Base-by-base conservation (phyloP, 1,284 basidiomycete species). In the Cutaneotrichosporon spelunceum region DNA sequence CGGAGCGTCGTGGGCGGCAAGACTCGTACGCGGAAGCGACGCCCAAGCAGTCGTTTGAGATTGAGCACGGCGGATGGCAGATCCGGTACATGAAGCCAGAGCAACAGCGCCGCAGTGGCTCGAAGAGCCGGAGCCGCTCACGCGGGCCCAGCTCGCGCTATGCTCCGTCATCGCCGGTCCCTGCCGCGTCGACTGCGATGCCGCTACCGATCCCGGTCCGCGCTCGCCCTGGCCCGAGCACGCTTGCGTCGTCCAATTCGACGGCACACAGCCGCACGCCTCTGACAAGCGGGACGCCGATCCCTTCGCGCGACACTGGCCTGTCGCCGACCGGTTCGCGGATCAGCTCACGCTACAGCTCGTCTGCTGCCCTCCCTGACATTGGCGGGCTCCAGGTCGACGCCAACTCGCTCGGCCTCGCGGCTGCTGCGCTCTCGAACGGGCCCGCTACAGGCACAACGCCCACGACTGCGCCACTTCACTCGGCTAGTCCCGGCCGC, bases 1-100 rank as follows among this genome's bases (percentile, higher is more conserved):
- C 59, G n/a, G 56, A 36, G 11, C 42, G 23, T 45, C 62, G 59
- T 27, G 63, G 42, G 21, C 56, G 59, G 19, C 53, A 33, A 11
- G 45, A 39, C 33, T 52, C 54, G 23, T 53, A 50, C 61, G 49
- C 27, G 50, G 63, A 71, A 48, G 63, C 49, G 56, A 77, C 76
- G 3, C 76, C 76, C 23, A 73, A 68, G 60, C 73, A 76, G 65
- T 68, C 66, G 21, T 65, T 77, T 26, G 70, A 74, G 52, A 59
- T 66, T 39, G 67, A 68, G 42, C 65, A 70, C 24, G 68, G 71
- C 13, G 62, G 66, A 24, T 76, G 75, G 75, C 69, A 70, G 62
- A 68, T 75, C 62, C 68, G 67, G 50, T 74, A 74, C 61, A 39
- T 55, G 21, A 39, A 50, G n/a, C 34, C 47, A 27, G 33, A 21